Evolutionary conservation across 371 early-diverging fungal species (phyloP).

Genomic region (Rhizopus sp.): DNA sequence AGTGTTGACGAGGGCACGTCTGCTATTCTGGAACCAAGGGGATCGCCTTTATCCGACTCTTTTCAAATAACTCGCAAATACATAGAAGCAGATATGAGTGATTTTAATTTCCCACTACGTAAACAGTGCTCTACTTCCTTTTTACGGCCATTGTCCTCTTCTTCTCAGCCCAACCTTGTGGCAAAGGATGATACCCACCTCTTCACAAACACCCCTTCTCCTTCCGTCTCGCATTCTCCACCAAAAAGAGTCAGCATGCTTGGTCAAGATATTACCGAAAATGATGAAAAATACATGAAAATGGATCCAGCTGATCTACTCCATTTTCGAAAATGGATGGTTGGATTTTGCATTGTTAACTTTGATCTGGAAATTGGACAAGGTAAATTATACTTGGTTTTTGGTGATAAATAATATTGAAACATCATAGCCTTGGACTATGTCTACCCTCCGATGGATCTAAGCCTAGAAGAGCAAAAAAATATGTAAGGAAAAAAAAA

Average conservation of each 20-base stretch:
- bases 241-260: neutral
- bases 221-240: constrained; percentile 5
- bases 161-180: constrained; percentile 32
- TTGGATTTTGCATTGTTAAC: constrained; percentile 88
- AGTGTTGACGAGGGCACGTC: neutral
- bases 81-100: constrained; percentile 45
- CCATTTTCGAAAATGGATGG: constrained; percentile 78
- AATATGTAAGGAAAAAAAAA: constrained; percentile 64
- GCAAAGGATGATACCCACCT: constrained; percentile 14
- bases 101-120: constrained; percentile 26
- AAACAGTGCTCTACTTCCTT: constrained; percentile 34
- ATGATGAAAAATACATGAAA: constrained; percentile 25
- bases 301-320: constrained; percentile 48
- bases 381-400: constrained; percentile 40
- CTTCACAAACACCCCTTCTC: neutral
- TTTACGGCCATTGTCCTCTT: constrained; percentile 8
- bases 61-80: neutral
- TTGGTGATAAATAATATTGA: neutral
- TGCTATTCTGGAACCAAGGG: neutral
- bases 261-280: constrained; percentile 43
- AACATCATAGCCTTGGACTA: constrained; percentile 70
- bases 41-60: constrained; percentile 1
- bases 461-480: constrained; percentile 74
- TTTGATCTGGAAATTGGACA: constrained; percentile 96
- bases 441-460: constrained; percentile 81